Evolutionary conservation across 345 rosid species (phyloP).

Genomic region (Sonneratia alba): DNA sequence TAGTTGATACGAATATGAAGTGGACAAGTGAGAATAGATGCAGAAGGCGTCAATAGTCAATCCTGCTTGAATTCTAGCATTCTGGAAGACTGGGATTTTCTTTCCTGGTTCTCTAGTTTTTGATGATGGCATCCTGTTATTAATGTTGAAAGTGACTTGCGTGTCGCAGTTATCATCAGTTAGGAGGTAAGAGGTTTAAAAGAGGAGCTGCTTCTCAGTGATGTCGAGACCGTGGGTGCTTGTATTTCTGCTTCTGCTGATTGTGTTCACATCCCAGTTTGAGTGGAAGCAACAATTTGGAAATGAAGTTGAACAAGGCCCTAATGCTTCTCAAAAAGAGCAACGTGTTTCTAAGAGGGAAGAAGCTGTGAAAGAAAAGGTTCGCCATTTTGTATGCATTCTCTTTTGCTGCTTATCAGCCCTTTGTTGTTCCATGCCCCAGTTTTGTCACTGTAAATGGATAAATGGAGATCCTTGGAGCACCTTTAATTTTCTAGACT

Average conservation of each 20-base stretch:
- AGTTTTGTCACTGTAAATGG: background rate
- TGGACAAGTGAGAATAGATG: background rate
- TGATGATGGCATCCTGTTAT: background rate
- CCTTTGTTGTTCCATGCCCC: background rate
- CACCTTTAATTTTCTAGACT: background rate
- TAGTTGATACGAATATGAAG: background rate
- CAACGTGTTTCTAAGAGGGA: conserved; percentile 27
- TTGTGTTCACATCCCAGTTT: conserved; percentile 57
- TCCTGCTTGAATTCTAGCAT: background rate
- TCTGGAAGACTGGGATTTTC: background rate
- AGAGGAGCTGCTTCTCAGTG: conserved; percentile 12
- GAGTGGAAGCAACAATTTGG: conserved; percentile 74
- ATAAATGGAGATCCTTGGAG: background rate
- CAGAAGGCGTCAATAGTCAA: background rate
- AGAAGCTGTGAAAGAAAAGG: conserved; percentile 65
- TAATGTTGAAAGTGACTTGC: background rate
- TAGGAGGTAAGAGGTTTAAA: conserved; percentile 8
- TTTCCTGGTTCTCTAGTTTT: background rate
- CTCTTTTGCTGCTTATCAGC: background rate
- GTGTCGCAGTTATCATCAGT: background rate
- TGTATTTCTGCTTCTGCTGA: conserved; percentile 46
- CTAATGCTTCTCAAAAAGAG: conserved; percentile 25
- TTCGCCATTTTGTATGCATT: conserved; percentile 8
- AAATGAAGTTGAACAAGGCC: conserved; percentile 39
- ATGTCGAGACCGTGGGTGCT: conserved; percentile 73